Base-by-base conservation (phyloP, 352 stramenopile species). In the Globisporangium radiosum region DNA sequence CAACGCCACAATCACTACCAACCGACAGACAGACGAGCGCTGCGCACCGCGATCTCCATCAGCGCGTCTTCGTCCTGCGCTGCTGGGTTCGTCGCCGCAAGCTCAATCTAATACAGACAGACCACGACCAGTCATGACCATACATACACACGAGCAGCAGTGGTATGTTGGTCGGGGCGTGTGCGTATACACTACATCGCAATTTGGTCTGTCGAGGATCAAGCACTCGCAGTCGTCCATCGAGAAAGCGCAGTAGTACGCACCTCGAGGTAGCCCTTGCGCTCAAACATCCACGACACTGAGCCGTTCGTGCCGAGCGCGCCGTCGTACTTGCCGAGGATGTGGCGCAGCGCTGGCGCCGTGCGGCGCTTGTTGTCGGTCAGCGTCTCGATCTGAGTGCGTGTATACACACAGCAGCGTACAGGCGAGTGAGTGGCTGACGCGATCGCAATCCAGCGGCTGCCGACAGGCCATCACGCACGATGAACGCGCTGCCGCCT, bases 241-340 rank as follows among this genome's bases (percentile, higher is more conserved):
- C 9, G 19, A 15, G 15, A 36, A 25, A 33, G 9, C 5, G 43
- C 44, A 37, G 2, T 6, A 44, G 17, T 17, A 10, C 25, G 38
- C 49, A 92, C 81, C 73, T 93, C 81, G 36, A 93, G 64, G 64
- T 91, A 93, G 10, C 84, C 84, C 65, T 93, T 93, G 68, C 69
- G 79, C 59, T 91, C 79, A 55, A 90, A 93, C 81, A 90, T 91
- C 84, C 84, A 93, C 7, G 81, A 76, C 11, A 93, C 83, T 7
- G 83, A 91, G 44, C 83, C 80, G 54, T 71, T 92, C n/a, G 78
- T 89, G 37, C 80, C 83, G 25, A 93, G 60, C 49, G 71, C 68
- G 48, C 84, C 81, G 45, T 70, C 71, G 64, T 84, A 68, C 57
- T 93, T 91, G 73, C 77, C 74, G 54, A 91, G 52, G 47, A 90